A percentile compares a stretch with the other conserved stretches of the same genome.
phyloP scores from a whole-genome alignment of 306 rosid species.

The Heteromeles arbutifolia region DNA sequence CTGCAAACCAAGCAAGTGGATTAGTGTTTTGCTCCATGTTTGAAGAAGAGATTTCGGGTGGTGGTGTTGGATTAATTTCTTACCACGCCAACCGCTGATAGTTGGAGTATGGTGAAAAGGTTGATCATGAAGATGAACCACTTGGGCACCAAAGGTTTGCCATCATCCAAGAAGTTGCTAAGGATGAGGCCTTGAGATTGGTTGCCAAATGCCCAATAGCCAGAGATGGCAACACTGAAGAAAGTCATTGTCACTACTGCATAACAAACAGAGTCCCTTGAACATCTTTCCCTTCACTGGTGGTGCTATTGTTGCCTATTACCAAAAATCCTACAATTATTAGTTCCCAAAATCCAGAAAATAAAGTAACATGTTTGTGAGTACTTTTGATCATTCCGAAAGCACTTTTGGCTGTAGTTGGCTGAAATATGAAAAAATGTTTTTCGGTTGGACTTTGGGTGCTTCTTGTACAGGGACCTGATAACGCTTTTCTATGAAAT shows the following conservation, averaged over 20 bases:
- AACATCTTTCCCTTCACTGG: conserved; percentile 86
- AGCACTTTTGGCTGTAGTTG: background rate
- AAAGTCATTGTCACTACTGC: conserved; percentile 35
- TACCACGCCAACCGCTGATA: conserved; percentile 71
- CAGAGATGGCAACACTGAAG: conserved; percentile 62
- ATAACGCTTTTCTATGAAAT: background rate
- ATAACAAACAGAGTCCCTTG: conserved; percentile 66
- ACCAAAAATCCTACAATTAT: background rate
- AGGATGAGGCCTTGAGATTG: conserved; percentile 42
- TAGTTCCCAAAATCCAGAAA: background rate
- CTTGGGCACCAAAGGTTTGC: conserved; percentile 47
- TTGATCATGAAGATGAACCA: conserved; percentile 67
- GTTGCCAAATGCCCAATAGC: conserved; percentile 89
- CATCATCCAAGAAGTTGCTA: conserved; percentile 49
- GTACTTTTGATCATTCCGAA: background rate
- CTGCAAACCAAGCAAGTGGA: conserved; percentile 16
- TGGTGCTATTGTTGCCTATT: conserved; percentile 74
- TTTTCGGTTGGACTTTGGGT: background rate
- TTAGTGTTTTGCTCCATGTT: background rate
- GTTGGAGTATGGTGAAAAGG: conserved; percentile 54
- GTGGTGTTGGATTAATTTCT: background rate
- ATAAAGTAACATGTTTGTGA: background rate
- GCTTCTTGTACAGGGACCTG: background rate
- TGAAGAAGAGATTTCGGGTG: background rate
- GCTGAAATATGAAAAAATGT: background rate